phyloP scores from a whole-genome alignment of 257 asterid species.

The Cordia subcordata region DNA sequence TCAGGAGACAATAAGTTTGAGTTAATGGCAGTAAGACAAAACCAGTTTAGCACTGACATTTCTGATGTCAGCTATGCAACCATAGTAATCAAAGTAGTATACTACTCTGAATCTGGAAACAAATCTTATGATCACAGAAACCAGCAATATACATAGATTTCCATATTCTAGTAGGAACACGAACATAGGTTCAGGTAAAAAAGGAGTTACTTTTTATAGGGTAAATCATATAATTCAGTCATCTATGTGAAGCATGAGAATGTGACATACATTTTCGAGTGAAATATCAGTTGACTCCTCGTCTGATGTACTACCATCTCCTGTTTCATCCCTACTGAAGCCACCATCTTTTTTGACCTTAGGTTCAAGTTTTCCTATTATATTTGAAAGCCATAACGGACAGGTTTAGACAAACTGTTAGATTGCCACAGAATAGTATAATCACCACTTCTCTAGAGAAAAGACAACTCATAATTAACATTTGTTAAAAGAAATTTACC shows the following conservation, averaged over 20 bases:
- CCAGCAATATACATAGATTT: too few species aligned
- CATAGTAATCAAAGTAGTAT: too few species aligned
- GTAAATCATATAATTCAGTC: background rate
- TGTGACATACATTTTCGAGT: constrained; percentile 17
- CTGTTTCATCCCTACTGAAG: background rate
- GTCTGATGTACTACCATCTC: constrained; percentile 14
- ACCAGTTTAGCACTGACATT: too few species aligned
- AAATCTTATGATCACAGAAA: too few species aligned
- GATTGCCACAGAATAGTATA: constrained; percentile 6
- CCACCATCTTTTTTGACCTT: constrained; percentile 2
- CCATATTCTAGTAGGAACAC: too few species aligned
- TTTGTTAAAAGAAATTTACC: background rate
- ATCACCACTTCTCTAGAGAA: too few species aligned
- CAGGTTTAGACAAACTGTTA: background rate
- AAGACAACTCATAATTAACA: too few species aligned
- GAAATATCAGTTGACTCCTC: constrained; percentile 16
- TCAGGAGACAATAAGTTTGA: too few species aligned
- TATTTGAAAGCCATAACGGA: background rate
- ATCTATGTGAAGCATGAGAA: background rate
- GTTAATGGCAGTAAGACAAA: too few species aligned
- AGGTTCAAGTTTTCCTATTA: constrained; percentile 16
- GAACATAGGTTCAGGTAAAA: background rate
- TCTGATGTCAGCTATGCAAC: too few species aligned
- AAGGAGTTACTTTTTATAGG: background rate
- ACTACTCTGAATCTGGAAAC: too few species aligned